Base-by-base conservation (phyloP, 2,329 filamentous ascomycete species). In the Paraphaeosphaeria sporulosa region DNA sequence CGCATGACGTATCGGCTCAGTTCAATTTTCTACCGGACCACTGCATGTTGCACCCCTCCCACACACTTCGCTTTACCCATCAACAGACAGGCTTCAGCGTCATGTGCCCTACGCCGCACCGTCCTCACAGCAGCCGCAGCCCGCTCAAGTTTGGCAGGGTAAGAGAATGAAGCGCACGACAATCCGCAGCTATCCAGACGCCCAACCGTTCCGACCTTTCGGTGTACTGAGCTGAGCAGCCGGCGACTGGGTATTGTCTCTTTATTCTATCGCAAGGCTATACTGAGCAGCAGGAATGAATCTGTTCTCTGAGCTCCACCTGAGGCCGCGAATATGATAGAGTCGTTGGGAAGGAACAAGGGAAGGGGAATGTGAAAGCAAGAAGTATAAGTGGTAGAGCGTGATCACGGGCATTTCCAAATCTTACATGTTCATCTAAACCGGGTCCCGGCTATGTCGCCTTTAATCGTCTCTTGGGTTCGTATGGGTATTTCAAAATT, bases 221-320 rank as follows among this genome's bases (percentile, higher is more conserved):
- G 59, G 58, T 60, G 46, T 71, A 68, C 68, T 68, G 61, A 49
- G 53, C 43, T 34, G 25, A 36, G 54, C 15, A 52, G 65, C 66
- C 69, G 72, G 74, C 72, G 71, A 73, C 70, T 65, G 65, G 54
- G 49, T 44, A 32, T 52, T 54, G 47, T 57, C 64, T 67, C 55
- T 68, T 83, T 76, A 69, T 76, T 83, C 38, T 84, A 70, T 78
- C 82, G 82, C 81, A 78, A 78, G 79, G 77, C 78, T 76, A 82
- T 84, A 84, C 82, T 83, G 82, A 84, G 81, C 81, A 80, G 70
- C 77, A 81, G 81, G 82, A 82, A 82, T 81, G 77, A 73, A 70
- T 75, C 80, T 82, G 76, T 79, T 82, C 80, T 68, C 79, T 78
- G 77, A 79, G 81, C 82, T 83, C 82, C 81, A 84, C 82, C 81